These are phyloP conservation scores for Pestalotiopsis sp. DNA, from an alignment of 2,329 filamentous ascomycete genomes.

Conservation along the genomic window DNA sequence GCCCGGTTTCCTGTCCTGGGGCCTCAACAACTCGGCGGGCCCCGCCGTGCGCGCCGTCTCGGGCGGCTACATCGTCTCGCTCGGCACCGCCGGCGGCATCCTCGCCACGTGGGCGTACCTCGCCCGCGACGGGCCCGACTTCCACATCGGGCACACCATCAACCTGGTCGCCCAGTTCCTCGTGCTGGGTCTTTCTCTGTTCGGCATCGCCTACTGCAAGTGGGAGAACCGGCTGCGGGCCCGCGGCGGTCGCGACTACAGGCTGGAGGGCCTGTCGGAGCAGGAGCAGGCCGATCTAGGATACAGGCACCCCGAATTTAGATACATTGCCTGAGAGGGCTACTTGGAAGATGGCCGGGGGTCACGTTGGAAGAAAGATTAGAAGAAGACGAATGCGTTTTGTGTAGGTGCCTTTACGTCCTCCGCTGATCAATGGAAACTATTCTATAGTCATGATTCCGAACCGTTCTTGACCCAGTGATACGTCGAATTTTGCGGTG, in stretches of 20 bases:
- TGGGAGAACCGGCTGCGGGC: constrained; percentile 53
- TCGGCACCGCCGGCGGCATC: constrained; percentile 58
- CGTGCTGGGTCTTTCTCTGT: constrained; percentile 42
- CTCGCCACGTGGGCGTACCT: constrained; percentile 58
- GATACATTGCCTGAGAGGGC: constrained; percentile 47
- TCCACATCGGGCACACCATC: constrained; percentile 53
- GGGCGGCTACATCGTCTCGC: constrained; percentile 52
- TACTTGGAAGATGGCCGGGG: neutral
- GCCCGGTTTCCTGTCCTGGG: constrained; percentile 59
- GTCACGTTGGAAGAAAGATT: too few species aligned
- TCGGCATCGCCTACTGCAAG: constrained; percentile 52
- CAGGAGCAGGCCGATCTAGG: constrained; percentile 48
- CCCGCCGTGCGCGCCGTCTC: constrained; percentile 57
- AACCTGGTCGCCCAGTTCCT: constrained; percentile 52
- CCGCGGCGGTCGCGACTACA: constrained; percentile 46
- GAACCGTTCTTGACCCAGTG: too few species aligned
- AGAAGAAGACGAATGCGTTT: too few species aligned
- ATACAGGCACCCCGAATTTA: constrained; percentile 54
- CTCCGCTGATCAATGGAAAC: too few species aligned
- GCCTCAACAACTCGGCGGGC: constrained; percentile 58
- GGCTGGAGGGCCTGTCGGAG: constrained; percentile 48
- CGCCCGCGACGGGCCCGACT: constrained; percentile 43
- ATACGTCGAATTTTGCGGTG: too few species aligned
- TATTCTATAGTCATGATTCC: too few species aligned
- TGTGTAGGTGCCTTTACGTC: too few species aligned